phyloP scores from a whole-genome alignment of 208 protist genomes.

The Leishmania mexicana region DNA sequence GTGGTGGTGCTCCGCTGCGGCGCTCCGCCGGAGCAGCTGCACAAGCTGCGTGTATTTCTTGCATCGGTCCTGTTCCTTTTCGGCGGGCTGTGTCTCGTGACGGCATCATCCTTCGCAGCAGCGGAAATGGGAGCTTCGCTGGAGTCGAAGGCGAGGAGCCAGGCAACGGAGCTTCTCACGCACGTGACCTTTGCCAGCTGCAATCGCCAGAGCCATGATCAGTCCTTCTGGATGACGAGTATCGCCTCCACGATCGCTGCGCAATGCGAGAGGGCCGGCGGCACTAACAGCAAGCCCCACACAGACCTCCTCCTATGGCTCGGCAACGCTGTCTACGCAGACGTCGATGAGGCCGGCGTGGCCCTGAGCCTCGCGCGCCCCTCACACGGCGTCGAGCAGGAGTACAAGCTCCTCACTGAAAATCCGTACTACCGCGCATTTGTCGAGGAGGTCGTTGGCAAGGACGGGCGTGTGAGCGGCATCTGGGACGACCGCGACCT shows the following conservation, averaged over 20 bases:
- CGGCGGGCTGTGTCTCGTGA: not conserved
- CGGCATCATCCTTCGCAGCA: not conserved
- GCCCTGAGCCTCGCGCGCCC: constrained; percentile 15
- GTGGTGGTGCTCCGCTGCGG: not conserved
- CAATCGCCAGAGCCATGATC: constrained; percentile 59
- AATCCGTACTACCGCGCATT: constrained; percentile 39
- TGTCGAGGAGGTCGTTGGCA: constrained; percentile 16
- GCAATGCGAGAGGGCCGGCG: constrained; percentile 4
- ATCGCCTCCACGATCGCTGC: constrained; percentile 28
- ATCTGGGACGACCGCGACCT: constrained; percentile 88
- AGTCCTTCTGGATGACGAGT: constrained; percentile 57
- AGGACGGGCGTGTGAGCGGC: constrained; percentile 32
- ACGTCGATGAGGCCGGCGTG: constrained; percentile 38
- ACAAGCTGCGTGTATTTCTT: not conserved
- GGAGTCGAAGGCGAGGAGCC: not conserved
- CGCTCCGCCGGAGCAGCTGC: not conserved
- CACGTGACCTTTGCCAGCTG: constrained; percentile 76
- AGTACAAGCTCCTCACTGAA: constrained; percentile 31
- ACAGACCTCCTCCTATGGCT: constrained; percentile 77
- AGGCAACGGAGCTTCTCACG: constrained; percentile 21
- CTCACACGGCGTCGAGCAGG: constrained; percentile 8
- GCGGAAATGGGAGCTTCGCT: not conserved
- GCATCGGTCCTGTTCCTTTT: not conserved
- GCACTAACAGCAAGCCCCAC: constrained; percentile 1
- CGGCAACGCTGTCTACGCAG: constrained; percentile 75